These are phyloP conservation scores for Fraxinus greggii DNA, from an alignment of 305 asterid species.

Conservation along the genomic window DNA sequence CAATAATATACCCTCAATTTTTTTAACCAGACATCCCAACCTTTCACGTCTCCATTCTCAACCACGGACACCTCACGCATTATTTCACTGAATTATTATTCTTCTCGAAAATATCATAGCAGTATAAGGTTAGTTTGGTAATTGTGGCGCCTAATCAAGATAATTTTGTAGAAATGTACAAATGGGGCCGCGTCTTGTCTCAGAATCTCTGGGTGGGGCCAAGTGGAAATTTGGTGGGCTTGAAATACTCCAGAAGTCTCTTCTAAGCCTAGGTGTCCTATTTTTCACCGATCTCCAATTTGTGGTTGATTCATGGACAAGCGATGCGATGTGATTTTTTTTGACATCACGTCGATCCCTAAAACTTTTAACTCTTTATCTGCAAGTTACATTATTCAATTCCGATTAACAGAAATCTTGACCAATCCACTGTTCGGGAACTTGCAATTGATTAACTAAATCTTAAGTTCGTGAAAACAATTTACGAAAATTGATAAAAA, in stretches of 20 bases:
- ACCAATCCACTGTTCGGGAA: background rate
- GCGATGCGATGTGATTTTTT: too few species aligned
- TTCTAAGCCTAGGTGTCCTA: background rate
- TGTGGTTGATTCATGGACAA: background rate
- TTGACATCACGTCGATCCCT: too few species aligned
- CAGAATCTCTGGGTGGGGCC: background rate
- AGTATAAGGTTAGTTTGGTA: background rate
- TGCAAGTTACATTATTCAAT: background rate
- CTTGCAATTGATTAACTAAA: background rate
- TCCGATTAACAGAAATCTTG: too few species aligned
- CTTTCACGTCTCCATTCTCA: background rate
- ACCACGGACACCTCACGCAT: background rate
- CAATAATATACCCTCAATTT: background rate
- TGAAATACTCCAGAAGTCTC: background rate
- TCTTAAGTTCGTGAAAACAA: too few species aligned
- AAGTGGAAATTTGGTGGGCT: background rate
- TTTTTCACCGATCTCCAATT: background rate
- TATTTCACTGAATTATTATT: background rate
- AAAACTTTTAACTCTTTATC: too few species aligned
- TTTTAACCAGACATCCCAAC: background rate
- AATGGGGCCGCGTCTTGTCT: background rate
- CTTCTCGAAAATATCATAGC: background rate
- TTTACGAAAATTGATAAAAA: too few species aligned
- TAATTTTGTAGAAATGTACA: background rate
- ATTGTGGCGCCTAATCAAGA: background rate